Percentiles rank a stretch among this genome's conserved stretches.
phyloP scores from a whole-genome alignment of 2,329 filamentous ascomycete genomes.

The Trichoderma sp. region DNA sequence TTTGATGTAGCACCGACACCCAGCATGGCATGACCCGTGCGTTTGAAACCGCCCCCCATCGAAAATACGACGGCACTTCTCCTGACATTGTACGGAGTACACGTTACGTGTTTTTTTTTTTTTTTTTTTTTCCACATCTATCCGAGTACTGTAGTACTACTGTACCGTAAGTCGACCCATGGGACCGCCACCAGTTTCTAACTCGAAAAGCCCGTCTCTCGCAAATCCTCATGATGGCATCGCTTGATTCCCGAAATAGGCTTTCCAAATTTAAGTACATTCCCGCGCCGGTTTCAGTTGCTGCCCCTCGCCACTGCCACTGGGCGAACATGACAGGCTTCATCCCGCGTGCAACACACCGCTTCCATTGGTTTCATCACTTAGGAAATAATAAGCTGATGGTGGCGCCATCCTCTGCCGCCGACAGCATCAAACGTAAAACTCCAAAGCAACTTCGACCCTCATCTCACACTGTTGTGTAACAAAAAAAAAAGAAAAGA shows the following conservation, averaged over 20 bases:
- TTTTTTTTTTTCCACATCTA: no score
- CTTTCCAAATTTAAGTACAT: slow-evolving; percentile 28
- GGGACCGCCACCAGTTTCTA: not conserved
- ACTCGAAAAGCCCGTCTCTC: not conserved
- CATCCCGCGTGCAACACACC: slow-evolving; percentile 51
- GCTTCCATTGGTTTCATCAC: slow-evolving; percentile 50
- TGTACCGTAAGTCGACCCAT: not conserved
- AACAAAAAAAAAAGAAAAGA: no score
- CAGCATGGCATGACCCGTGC: not conserved
- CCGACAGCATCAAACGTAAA: slow-evolving; percentile 43
- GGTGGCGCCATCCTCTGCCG: slow-evolving; percentile 41
- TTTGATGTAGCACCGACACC: not conserved
- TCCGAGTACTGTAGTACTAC: not conserved
- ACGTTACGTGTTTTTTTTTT: not conserved
- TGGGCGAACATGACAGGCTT: slow-evolving; percentile 47
- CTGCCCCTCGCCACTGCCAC: slow-evolving; percentile 35
- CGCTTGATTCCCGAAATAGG: not conserved
- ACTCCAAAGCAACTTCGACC: slow-evolving; percentile 39
- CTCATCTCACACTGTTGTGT: slow-evolving; percentile 43
- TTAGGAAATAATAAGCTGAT: slow-evolving; percentile 52
- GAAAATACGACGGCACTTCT: not conserved
- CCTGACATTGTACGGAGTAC: not conserved
- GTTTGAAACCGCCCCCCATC: not conserved
- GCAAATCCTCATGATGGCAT: not conserved
- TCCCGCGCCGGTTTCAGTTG: slow-evolving; percentile 43